Conservation (phyloP, 2,329 filamentous ascomycete species). For the Penicillium sp. region DNA sequence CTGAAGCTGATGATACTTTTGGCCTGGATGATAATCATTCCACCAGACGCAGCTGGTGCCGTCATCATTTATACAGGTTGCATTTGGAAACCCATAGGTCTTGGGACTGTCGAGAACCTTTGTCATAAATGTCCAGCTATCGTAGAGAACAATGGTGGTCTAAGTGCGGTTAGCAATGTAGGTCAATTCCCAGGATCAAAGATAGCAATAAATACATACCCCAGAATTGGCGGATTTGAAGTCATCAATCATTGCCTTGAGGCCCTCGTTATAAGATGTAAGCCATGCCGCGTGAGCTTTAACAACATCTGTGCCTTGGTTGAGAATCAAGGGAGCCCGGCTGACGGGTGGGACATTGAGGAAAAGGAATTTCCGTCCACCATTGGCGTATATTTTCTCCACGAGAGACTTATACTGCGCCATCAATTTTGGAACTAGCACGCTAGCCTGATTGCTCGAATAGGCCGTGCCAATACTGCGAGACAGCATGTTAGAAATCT, state of each 20-base stretch:
- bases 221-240: constrained; percentile 21
- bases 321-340: constrained; percentile 27
- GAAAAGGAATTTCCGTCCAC: constrained; percentile 61
- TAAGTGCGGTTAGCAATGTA: constrained; percentile 8
- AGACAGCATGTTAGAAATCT: not conserved
- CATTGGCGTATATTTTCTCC: constrained; percentile 53
- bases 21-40: constrained; percentile 35
- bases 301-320: constrained; percentile 19
- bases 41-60: constrained; percentile 35
- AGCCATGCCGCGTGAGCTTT: constrained; percentile 26
- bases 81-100: constrained; percentile 29
- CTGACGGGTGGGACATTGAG: constrained; percentile 58
- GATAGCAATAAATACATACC: constrained; percentile 2
- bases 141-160: constrained; percentile 30
- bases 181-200: too few species aligned
- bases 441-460: constrained; percentile 31
- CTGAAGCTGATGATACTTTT: constrained; percentile 32
- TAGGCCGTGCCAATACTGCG: constrained; percentile 29
- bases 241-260: constrained; percentile 22
- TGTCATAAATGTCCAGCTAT: constrained; percentile 34
- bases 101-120: constrained; percentile 29
- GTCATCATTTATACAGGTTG: constrained; percentile 32
- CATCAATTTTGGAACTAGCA: constrained; percentile 42
- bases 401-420: constrained; percentile 48
- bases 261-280: constrained; percentile 25